Conservation (phyloP, 1,139 yeast genomes). For the Nadsonia starkeyi-henricii region DNA sequence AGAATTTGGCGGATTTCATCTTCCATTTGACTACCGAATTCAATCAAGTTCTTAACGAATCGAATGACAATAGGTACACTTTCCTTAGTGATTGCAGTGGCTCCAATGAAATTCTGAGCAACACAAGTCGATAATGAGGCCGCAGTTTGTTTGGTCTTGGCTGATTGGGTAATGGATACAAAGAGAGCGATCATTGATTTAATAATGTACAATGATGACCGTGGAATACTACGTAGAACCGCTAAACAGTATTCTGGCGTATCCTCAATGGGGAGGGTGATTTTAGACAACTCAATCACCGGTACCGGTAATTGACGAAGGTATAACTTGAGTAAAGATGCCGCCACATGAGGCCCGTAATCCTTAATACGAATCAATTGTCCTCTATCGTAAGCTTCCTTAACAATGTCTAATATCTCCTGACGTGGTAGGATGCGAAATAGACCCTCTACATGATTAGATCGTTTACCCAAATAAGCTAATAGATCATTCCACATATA, state of each 20-base stretch:
- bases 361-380: conserved; percentile 25
- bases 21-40: conserved; percentile 15
- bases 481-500: conserved; percentile 20
- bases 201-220: conserved; percentile 13
- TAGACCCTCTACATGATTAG: conserved; percentile 16
- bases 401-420: conserved; percentile 18
- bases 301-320: conserved; percentile 25
- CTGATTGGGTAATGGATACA: conserved; percentile 10
- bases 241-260: conserved; percentile 16
- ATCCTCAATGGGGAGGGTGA: conserved; percentile 20
- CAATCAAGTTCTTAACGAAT: conserved; percentile 17
- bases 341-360: conserved; percentile 25
- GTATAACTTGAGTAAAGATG: conserved; percentile 25
- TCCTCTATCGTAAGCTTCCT: conserved; percentile 26
- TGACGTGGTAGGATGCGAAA: conserved; percentile 17
- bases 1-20: neutral
- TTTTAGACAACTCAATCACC: conserved; percentile 17
- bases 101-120: conserved; percentile 23
- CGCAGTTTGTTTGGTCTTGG: conserved; percentile 13
- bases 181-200: conserved; percentile 14
- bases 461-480: conserved; percentile 13
- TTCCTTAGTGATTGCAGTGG: conserved; percentile 16
- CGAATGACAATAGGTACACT: conserved; percentile 16
- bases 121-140: conserved; percentile 18
- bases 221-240: conserved; percentile 13